These are phyloP conservation scores for Xylariales sp. DNA, from an alignment of 2,329 filamentous ascomycete species.

Conservation along the genomic window DNA sequence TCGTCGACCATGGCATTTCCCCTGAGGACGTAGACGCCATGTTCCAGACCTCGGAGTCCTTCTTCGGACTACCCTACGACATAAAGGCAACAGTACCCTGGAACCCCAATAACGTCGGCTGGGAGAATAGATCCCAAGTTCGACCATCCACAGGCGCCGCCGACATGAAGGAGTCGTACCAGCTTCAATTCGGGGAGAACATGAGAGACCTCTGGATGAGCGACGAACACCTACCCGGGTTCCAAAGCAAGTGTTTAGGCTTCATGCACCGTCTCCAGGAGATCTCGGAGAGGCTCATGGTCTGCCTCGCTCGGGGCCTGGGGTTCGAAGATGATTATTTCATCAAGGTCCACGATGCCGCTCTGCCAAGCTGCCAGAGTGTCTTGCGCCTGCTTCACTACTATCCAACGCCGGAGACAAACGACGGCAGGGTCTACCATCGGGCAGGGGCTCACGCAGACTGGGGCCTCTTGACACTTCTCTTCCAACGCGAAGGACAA, in stretches of 20 bases:
- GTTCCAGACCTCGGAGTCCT: slow-evolving; percentile 42
- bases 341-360: slow-evolving; percentile 43
- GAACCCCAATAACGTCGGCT: slow-evolving; percentile 49
- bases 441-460: slow-evolving; percentile 58
- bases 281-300: slow-evolving; percentile 49
- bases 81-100: slow-evolving; percentile 48
- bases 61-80: slow-evolving; percentile 45
- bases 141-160: slow-evolving; percentile 50
- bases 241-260: slow-evolving; percentile 32
- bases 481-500: slow-evolving; percentile 55
- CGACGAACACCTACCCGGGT: slow-evolving; percentile 40
- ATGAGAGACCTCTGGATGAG: slow-evolving; percentile 47
- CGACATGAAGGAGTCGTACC: slow-evolving; percentile 55
- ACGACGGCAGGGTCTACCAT: slow-evolving; percentile 37
- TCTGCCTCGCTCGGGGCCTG: slow-evolving; percentile 49
- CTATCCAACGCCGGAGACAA: slow-evolving; percentile 32
- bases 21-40: slow-evolving; percentile 40
- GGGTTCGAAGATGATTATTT: slow-evolving; percentile 51
- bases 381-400: slow-evolving; percentile 53
- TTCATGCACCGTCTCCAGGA: slow-evolving; percentile 50
- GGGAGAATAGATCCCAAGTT: slow-evolving; percentile 52
- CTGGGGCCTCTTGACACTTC: slow-evolving; percentile 55
- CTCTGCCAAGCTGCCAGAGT: slow-evolving; percentile 43
- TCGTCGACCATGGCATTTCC: slow-evolving; percentile 47
- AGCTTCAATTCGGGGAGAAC: slow-evolving; percentile 53